Conservation (phyloP, 1,284 basidiomycete genomes). For the Thelephora terrestris region DNA sequence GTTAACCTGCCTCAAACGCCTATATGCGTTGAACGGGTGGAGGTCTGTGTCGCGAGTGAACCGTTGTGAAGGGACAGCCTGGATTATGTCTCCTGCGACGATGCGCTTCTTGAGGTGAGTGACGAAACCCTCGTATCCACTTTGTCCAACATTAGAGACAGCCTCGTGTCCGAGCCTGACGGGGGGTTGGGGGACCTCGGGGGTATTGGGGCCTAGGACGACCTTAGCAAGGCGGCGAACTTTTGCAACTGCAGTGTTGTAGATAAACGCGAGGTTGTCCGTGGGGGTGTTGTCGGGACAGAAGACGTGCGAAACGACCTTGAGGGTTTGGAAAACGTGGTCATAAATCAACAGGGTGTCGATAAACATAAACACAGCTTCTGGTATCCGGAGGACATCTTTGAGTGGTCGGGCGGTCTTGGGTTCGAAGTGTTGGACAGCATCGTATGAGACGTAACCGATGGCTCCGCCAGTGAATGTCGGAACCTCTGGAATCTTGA, state of each 20-base stretch:
- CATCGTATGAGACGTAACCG: slow-evolving; percentile 96
- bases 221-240: slow-evolving; percentile 65
- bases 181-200: slow-evolving; percentile 57
- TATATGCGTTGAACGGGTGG: slow-evolving; percentile 96
- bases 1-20: slow-evolving; percentile 89
- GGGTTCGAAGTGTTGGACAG: slow-evolving; percentile 94
- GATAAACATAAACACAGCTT: slow-evolving; percentile 94
- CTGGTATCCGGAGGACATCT: slow-evolving; percentile 80
- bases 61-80: slow-evolving; percentile 95
- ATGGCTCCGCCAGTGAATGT: slow-evolving; percentile 98
- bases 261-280: slow-evolving; percentile 65
- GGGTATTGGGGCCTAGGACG: slow-evolving; percentile 47
- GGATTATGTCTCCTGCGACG: slow-evolving; percentile 95
- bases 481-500: slow-evolving; percentile 83
- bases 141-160: slow-evolving; percentile 88
- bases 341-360: slow-evolving; percentile 95
- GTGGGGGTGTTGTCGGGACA: slow-evolving; percentile 58
- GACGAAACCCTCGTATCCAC: slow-evolving; percentile 89
- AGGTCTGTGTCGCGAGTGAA: slow-evolving; percentile 77
- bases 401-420: slow-evolving; percentile 69
- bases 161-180: slow-evolving; percentile 65
- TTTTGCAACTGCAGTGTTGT: slow-evolving; percentile 74
- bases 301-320: slow-evolving; percentile 94
- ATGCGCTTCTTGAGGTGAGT: slow-evolving; percentile 92
- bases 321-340: slow-evolving; percentile 91